Conservation (phyloP, 345 rosid species). For the Citrus australasica region DNA sequence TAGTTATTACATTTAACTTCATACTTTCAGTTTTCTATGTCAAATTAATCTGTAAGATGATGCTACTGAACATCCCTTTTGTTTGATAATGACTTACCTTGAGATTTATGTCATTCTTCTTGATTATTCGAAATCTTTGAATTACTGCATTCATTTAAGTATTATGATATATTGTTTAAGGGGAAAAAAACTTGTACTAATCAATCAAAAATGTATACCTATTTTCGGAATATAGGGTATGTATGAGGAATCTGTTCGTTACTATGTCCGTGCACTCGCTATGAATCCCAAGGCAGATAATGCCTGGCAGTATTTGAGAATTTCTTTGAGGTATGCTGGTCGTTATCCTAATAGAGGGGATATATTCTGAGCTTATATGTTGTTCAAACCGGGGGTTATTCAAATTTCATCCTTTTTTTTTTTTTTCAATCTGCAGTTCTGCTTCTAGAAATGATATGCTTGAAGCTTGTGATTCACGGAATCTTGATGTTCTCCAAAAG, state of each 20-base stretch:
- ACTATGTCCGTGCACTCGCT: conserved; percentile 94
- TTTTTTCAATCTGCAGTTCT: conserved; percentile 44
- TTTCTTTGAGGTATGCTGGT: conserved; percentile 74
- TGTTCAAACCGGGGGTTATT: background rate
- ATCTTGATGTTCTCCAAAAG: conserved; percentile 79
- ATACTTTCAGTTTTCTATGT: background rate
- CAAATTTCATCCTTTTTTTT: background rate
- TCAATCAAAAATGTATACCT: background rate
- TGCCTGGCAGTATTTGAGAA: conserved; percentile 97
- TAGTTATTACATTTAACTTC: background rate
- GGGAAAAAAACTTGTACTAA: background rate
- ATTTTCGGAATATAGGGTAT: conserved; percentile 52
- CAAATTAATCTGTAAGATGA: background rate
- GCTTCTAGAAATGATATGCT: conserved; percentile 81
- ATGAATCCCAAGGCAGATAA: conserved; percentile 99
- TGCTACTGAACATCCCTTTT: background rate
- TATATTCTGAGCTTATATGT: too few relatives aligned
- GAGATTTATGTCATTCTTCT: background rate
- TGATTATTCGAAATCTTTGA: background rate
- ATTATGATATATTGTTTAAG: background rate
- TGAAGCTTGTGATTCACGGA: conserved; percentile 92
- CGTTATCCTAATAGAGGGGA: background rate
- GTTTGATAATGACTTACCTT: background rate
- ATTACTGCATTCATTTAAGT: background rate
- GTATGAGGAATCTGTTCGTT: conserved; percentile 87